Percentiles rank a stretch among this genome's conserved stretches.
Conservation (phyloP, 1,284 basidiomycete genomes). For the Leccinum subfulvum region DNA sequence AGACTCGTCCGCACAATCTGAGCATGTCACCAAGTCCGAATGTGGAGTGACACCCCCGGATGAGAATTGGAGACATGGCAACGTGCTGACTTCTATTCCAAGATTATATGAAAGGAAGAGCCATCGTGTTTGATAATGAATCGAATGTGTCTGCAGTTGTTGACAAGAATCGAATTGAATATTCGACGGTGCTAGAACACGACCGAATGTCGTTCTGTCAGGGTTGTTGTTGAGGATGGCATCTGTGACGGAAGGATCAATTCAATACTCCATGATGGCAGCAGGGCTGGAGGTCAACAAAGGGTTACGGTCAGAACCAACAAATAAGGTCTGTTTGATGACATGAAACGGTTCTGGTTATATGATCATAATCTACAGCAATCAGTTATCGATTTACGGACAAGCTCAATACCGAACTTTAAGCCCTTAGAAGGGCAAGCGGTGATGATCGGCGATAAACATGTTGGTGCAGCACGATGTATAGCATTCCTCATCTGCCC, state of each 20-base stretch:
- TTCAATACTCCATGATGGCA: neutral
- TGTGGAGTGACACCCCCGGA: neutral
- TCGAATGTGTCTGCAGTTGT: neutral
- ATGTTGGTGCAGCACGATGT: conserved; percentile 52
- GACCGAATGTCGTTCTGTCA: conserved; percentile 5
- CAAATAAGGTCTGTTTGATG: neutral
- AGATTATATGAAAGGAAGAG: neutral
- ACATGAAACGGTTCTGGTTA: neutral
- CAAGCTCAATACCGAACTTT: conserved; percentile 53
- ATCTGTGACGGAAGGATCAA: neutral
- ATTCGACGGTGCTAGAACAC: neutral
- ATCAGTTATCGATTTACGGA: conserved; percentile 55
- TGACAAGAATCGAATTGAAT: neutral
- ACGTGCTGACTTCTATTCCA: neutral
- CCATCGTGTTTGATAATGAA: neutral
- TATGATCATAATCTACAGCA: conserved; percentile 41
- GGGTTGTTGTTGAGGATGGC: conserved; percentile 1
- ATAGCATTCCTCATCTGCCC: conserved; percentile 36
- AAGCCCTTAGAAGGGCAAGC: conserved; percentile 43
- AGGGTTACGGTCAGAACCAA: neutral
- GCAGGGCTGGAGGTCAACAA: neutral
- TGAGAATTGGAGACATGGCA: neutral
- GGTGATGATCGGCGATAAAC: conserved; percentile 60
- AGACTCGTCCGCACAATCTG: conserved; percentile 14
- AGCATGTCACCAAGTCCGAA: conserved; percentile 10